A percentile compares a stretch with the other conserved stretches of the same genome.
phyloP scores from a whole-genome alignment of 441 rosid genomes.

The Gossypium lobatum region DNA sequence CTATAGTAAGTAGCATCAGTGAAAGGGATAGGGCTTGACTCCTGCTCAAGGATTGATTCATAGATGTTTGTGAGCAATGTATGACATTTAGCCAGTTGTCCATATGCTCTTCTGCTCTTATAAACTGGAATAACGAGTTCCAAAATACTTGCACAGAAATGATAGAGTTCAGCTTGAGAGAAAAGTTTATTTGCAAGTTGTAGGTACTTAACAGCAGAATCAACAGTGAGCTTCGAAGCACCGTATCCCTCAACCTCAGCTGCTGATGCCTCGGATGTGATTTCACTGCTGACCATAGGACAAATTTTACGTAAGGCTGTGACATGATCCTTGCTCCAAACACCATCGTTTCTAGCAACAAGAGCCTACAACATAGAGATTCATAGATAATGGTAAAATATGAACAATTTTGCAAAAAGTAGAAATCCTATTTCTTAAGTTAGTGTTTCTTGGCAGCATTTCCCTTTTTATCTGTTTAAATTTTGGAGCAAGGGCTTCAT shows the following conservation, averaged over 20 bases:
- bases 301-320: slow-evolving; percentile 85
- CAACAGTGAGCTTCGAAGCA: slow-evolving; percentile 97
- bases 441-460: neutral
- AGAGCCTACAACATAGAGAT: slow-evolving; percentile 59
- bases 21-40: slow-evolving; percentile 89
- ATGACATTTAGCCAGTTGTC: slow-evolving; percentile 96
- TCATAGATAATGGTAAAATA: slow-evolving; percentile 6
- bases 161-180: slow-evolving; percentile 95
- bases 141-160: slow-evolving; percentile 93
- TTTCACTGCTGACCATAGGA: slow-evolving; percentile 90
- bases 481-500: slow-evolving; percentile 7
- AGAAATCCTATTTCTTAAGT: neutral
- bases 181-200: slow-evolving; percentile 96
- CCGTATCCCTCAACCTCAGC: slow-evolving; percentile 99
- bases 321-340: slow-evolving; percentile 95
- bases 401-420: neutral
- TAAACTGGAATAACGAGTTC: slow-evolving; percentile 97
- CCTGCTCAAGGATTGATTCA: slow-evolving; percentile 94
- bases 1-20: slow-evolving; percentile 98
- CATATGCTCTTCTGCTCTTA: slow-evolving; percentile 92
- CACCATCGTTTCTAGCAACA: slow-evolving; percentile 96
- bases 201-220: slow-evolving; percentile 95
- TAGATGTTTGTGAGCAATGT: slow-evolving; percentile 79
- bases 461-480: neutral
- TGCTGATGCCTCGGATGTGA: slow-evolving; percentile 87